phyloP scores from a whole-genome alignment of 2,329 filamentous ascomycete genomes.

The Penicillium sp. region DNA sequence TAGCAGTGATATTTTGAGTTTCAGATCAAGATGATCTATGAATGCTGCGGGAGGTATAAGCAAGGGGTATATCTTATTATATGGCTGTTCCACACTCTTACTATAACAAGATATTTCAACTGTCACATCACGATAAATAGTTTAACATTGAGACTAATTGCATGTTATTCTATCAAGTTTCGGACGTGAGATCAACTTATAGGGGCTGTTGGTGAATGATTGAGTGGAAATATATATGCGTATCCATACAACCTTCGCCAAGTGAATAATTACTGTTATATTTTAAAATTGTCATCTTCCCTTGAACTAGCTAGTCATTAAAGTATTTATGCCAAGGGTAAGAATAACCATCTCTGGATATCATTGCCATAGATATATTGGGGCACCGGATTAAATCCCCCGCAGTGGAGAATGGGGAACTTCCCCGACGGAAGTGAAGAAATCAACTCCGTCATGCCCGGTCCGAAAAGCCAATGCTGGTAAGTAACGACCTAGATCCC shows the following conservation, averaged over 20 bases:
- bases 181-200: not conserved
- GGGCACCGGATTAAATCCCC: slow-evolving; percentile 1
- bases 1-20: not conserved
- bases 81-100: too few species aligned
- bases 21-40: not conserved
- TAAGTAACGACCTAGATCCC: not conserved
- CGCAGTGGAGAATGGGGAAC: slow-evolving; percentile 1
- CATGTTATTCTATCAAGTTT: not conserved
- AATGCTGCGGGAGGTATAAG: not conserved
- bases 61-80: not conserved
- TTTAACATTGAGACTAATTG: not conserved
- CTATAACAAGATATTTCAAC: not conserved
- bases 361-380: not conserved
- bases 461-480: slow-evolving; percentile 18
- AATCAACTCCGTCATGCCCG: slow-evolving; percentile 7
- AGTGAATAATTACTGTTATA: not conserved
- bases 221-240: not conserved
- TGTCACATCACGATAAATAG: too few species aligned
- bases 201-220: not conserved
- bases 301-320: not conserved
- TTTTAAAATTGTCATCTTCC: not conserved
- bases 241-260: not conserved
- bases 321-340: not conserved
- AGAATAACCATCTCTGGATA: not conserved
- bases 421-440: slow-evolving; percentile 6